Evolutionary conservation across 257 asterid genomes (phyloP), one percentile per base, ranked within the genome.

Genomic region (Solanum chmielewskii): DNA sequence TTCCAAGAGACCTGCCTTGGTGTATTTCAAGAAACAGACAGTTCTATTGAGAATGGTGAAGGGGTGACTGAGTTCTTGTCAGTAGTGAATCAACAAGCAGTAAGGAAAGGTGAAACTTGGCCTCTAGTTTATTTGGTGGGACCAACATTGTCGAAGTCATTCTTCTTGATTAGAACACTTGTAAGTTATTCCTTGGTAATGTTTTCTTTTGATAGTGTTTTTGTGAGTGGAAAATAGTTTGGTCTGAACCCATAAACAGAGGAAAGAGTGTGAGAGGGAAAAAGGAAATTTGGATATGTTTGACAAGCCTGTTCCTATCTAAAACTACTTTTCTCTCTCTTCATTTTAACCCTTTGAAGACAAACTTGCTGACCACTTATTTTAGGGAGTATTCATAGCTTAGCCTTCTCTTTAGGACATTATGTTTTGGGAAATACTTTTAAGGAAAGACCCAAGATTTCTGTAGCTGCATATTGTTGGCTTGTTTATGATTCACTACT

Each of bases 41-140:
- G 89, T 89, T 88, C 93, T 90, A 87, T 93, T 88, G 93, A 81
- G 90, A 91, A 89, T 85, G 91, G 89, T 69, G 94, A 90, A 76
- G 87, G 92, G 91, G 90, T 92, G 80, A 92, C 92, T 87, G 90
- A 88, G 59, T 95, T 97, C 91, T 86, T 92, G 91, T 85, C 88
- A 83, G 88, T 93, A 83, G 88, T 96, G 91, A 98, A 93, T 69
- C 89, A 86, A 83, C 93, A 94, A 59, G 97, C 93, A 44, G 94
- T 94, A 89, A 91, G 83, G 92, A 92, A 92, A 90, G 97, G 93
- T 88, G 99, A 97, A 93, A 89, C 89, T 29, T 97, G 99, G 99
- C 99, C 99, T 83, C 88, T 96, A 90, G 88, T 91, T 69, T 87
- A 92, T 89, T 91, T 96, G 90, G 94, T 93, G 85, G 98, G 97